phyloP scores from a whole-genome alignment of 768 basidiomycete species.

The Hygrophoropsis aurantiaca region DNA sequence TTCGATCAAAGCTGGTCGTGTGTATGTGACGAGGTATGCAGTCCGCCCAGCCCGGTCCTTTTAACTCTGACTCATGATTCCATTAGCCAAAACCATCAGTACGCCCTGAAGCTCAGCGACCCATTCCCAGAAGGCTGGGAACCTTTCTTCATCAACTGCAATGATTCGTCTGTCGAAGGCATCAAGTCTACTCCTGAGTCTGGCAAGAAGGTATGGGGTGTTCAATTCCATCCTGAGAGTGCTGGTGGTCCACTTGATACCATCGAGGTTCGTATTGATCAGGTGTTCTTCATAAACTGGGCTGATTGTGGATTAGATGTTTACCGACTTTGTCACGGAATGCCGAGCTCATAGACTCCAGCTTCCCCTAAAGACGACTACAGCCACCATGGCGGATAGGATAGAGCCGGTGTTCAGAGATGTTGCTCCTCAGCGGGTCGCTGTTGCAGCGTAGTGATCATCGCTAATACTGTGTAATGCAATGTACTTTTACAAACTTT shows the following conservation, averaged over 20 bases:
- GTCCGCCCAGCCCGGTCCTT: background rate
- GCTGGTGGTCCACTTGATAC: constrained; percentile 98
- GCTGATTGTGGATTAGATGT: constrained; percentile 61
- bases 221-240: constrained; percentile 99
- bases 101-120: constrained; percentile 91
- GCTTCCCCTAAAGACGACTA: constrained; percentile 9
- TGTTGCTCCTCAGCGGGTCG: constrained; percentile 20
- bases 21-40: constrained; percentile 88
- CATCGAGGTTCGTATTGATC: constrained; percentile 68
- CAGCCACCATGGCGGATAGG: constrained; percentile 15
- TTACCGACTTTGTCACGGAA: constrained; percentile 85
- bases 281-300: background rate
- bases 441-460: constrained; percentile 36
- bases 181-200: constrained; percentile 92
- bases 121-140: constrained; percentile 98
- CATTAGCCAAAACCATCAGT: constrained; percentile 92
- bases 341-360: constrained; percentile 61
- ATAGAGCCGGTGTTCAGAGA: constrained; percentile 18
- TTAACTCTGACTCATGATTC: constrained; percentile 4
- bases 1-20: constrained; percentile 91
- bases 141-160: constrained; percentile 99
- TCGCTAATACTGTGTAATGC: background rate
- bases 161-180: constrained; percentile 97
- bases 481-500: background rate
- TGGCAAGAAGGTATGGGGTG: constrained; percentile 93